Base-by-base conservation (phyloP, 768 basidiomycete species). In the Hypholoma fasciculare region DNA sequence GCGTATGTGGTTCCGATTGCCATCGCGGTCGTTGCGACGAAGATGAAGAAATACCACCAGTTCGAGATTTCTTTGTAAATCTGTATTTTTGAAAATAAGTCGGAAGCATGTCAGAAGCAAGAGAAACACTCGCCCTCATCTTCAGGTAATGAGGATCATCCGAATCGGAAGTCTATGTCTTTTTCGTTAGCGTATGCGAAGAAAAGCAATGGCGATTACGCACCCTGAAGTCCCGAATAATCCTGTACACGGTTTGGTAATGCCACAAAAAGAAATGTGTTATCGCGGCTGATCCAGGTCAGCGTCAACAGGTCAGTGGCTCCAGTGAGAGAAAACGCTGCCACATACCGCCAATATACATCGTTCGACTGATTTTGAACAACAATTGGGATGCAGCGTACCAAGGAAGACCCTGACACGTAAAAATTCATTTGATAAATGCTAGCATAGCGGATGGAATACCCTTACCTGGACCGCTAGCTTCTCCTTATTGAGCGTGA, bases 241-340 rank as follows among this genome's bases (percentile, higher is more conserved):
- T 75, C 3, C 66, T 64, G 36, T 72, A 62, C 37, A 85, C 71
- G 40, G 83, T 81, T 44, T 80, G 73, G 0, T 74, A 76, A 54
- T 85, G 82, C 83, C 83, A 85, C 0, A 85, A 56, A 9, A 78
- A 54, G 19, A 84, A 74, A 57, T 85, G 83, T 12, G 72, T 82
- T 43, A 85, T 69, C 0, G 82, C 82, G 1, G 82, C 54, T 54
- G 44, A 13, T 16, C 27, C 17, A 20, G 3, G 7, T 7, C 11
- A 37, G 17, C 7, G 23, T 54, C 30, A 38, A 16, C 16, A 4
- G 34, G 14, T 34, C 16, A 16, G 4, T 7, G 9, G n/a, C 16
- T 17, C 1, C 9, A 43, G 12, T 12, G 20, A 2, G 8, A 34
- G 9, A 23, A 30, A 16, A 44, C 42, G 0, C 9, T 17, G 12